phyloP scores from a whole-genome alignment of 441 rosid species.

The Aquilaria agallochum region DNA sequence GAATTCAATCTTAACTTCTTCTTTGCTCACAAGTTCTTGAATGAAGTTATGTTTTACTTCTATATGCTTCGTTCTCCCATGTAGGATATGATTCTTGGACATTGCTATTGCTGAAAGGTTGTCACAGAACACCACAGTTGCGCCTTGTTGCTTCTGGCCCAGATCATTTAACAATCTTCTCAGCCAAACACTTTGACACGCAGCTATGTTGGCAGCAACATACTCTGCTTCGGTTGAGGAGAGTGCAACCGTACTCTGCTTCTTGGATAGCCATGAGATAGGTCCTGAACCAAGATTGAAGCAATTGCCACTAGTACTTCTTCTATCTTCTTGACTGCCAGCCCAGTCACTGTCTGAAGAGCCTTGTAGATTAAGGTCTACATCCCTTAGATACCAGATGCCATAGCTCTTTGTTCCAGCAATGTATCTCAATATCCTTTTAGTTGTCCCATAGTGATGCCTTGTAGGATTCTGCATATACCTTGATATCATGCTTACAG shows the following conservation, averaged over 20 bases:
- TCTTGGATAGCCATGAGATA: background rate
- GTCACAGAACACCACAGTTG: background rate
- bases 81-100: background rate
- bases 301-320: background rate
- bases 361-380: background rate
- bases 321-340: background rate
- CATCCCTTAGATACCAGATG: background rate
- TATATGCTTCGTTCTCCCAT: background rate
- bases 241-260: background rate
- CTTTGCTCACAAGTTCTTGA: too few relatives aligned
- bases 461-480: too few relatives aligned
- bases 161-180: background rate
- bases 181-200: too few relatives aligned
- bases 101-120: background rate
- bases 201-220: background rate
- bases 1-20: too few relatives aligned
- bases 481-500: too few relatives aligned
- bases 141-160: background rate
- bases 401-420: background rate
- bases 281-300: background rate
- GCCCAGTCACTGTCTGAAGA: background rate
- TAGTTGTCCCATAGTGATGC: too few relatives aligned
- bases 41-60: too few relatives aligned
- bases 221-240: background rate
- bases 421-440: too few relatives aligned